phyloP scores from a whole-genome alignment of 2,329 filamentous ascomycete species.

The Pseudopyricularia javanii region DNA sequence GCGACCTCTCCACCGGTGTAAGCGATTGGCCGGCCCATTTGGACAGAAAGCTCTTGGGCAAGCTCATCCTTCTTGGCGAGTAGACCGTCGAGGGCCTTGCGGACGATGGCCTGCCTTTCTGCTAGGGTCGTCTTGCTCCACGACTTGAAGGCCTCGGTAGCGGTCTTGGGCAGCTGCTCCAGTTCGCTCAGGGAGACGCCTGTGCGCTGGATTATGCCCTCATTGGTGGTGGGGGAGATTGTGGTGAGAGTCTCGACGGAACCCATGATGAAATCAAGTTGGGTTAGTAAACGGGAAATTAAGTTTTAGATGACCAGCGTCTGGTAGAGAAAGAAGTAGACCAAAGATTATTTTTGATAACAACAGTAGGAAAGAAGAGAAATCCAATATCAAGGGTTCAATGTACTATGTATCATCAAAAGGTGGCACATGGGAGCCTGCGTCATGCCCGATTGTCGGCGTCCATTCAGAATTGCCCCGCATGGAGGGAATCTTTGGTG shows the following conservation, averaged over 20 bases:
- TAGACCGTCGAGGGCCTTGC: conserved; percentile 63
- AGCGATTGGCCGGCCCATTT: conserved; percentile 89
- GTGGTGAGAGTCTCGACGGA: conserved; percentile 57
- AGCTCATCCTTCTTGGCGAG: conserved; percentile 64
- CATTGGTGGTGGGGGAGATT: conserved; percentile 83
- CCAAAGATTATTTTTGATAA: neutral
- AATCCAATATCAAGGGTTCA: neutral
- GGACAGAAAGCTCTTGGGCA: conserved; percentile 73
- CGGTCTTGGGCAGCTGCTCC: conserved; percentile 55
- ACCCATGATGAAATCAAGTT: conserved; percentile 27
- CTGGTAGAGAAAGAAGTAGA: neutral
- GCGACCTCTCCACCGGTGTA: conserved; percentile 75
- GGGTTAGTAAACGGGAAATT: neutral
- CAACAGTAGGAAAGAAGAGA: neutral
- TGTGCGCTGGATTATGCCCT: conserved; percentile 67
- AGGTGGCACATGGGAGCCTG: neutral
- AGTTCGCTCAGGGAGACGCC: conserved; percentile 62
- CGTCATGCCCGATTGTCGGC: neutral
- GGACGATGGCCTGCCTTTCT: conserved; percentile 69
- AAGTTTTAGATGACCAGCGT: neutral
- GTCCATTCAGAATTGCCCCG: neutral
- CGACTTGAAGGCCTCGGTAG: conserved; percentile 62
- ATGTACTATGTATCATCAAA: neutral
- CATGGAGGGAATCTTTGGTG: neutral
- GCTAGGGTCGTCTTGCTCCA: conserved; percentile 65